Evolutionary conservation across 139 green algal species (phyloP).

Genomic region (Spirogloea muscicola): DNA sequence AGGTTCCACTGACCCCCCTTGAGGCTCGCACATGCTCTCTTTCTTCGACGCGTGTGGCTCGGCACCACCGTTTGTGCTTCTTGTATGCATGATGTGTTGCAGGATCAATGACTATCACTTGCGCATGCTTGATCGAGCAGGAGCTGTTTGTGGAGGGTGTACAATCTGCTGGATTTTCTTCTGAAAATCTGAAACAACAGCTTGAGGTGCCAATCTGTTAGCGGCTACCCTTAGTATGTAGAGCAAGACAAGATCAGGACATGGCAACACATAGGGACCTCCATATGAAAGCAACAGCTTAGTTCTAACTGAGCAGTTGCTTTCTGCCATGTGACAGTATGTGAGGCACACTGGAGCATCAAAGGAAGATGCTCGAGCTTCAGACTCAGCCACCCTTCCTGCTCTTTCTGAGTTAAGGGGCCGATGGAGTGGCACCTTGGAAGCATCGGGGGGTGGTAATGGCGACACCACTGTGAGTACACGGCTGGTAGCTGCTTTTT

Average conservation of each 20-base stretch:
- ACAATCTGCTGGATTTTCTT: constrained; percentile 15
- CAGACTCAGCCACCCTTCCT: constrained; percentile 19
- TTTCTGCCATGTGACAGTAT: constrained; percentile 5
- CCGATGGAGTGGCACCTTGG: constrained; percentile 41
- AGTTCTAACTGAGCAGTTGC: not conserved
- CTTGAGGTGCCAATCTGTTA: constrained; percentile 22
- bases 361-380: not conserved
- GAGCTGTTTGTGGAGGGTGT: constrained; percentile 44
- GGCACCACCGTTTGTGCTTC: not conserved
- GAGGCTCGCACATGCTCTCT: not conserved
- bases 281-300: not conserved
- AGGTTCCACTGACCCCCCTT: constrained; percentile 5
- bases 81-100: not conserved
- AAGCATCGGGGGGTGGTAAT: constrained; percentile 40
- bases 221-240: not conserved
- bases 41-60: not conserved
- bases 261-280: not conserved
- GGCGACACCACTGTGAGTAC: constrained; percentile 23
- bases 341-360: constrained; percentile 1
- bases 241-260: not conserved
- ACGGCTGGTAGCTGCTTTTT: not conserved
- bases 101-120: not conserved
- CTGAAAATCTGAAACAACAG: constrained; percentile 34
- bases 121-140: constrained; percentile 7
- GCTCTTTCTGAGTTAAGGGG: constrained; percentile 42